Percentiles rank a stretch among this genome's conserved stretches.
phyloP scores from a whole-genome alignment of 331 rosid genomes.

The Erythrophleum ivorense region DNA sequence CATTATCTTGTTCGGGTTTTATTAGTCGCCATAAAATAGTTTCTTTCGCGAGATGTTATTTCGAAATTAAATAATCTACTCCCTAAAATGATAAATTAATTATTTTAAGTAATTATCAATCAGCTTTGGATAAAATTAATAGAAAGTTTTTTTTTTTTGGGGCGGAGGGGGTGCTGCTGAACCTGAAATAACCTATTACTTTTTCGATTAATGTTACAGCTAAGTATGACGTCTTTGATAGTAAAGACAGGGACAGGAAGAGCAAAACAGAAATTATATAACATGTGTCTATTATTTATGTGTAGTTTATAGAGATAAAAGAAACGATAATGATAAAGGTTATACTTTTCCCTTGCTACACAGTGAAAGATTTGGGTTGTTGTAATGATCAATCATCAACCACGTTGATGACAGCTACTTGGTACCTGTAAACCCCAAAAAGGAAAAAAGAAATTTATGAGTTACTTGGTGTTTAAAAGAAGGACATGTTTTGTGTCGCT shows the following conservation, averaged over 20 bases:
- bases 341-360: constrained; percentile 1
- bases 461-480: background rate
- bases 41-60: constrained; percentile 1
- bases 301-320: background rate
- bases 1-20: constrained; percentile 20
- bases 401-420: constrained; percentile 12
- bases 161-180: background rate
- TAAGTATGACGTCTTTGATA: background rate
- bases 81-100: background rate
- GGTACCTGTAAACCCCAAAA: background rate
- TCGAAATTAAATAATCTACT: background rate
- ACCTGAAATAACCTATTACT: background rate
- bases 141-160: no score
- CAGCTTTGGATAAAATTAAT: background rate
- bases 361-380: constrained; percentile 9
- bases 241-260: background rate
- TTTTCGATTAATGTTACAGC: constrained; percentile 1
- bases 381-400: constrained; percentile 15
- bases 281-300: background rate
- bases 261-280: background rate
- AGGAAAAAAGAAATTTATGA: background rate
- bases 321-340: background rate
- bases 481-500: no score
- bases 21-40: background rate
- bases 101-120: background rate